phyloP scores from a whole-genome alignment of 768 basidiomycete genomes.

The Leccinum uliginosum region DNA sequence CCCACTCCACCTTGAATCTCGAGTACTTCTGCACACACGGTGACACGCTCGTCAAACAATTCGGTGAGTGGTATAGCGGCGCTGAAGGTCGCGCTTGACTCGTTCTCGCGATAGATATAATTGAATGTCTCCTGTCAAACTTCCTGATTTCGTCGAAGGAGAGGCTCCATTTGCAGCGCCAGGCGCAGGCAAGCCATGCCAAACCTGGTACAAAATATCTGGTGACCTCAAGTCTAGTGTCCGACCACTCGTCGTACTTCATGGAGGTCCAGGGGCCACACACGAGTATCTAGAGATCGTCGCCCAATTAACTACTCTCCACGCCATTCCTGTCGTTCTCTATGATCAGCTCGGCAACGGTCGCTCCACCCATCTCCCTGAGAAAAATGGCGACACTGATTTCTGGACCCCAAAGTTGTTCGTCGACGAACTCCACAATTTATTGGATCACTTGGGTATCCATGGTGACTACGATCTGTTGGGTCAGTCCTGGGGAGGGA shows the following conservation, averaged over 20 bases:
- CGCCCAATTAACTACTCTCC: slow-evolving; percentile 33
- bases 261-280: slow-evolving; percentile 51
- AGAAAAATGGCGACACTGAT: slow-evolving; percentile 36
- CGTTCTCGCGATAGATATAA: neutral
- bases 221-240: slow-evolving; percentile 37
- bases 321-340: slow-evolving; percentile 44
- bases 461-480: slow-evolving; percentile 38
- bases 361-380: slow-evolving; percentile 49
- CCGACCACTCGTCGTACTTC: slow-evolving; percentile 46
- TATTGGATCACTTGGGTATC: slow-evolving; percentile 43
- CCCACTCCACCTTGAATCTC: neutral
- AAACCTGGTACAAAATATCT: slow-evolving; percentile 51
- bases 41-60: neutral
- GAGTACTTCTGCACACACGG: neutral
- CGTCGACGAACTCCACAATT: slow-evolving; percentile 46
- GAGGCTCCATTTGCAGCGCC: slow-evolving; percentile 25
- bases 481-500: slow-evolving; percentile 41
- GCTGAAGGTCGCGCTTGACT: neutral
- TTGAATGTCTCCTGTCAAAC: slow-evolving; percentile 28
- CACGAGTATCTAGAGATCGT: slow-evolving; percentile 39
- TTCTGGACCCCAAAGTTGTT: slow-evolving; percentile 54
- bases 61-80: neutral
- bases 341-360: slow-evolving; percentile 58
- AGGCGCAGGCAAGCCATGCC: slow-evolving; percentile 29
- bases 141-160: slow-evolving; percentile 28